A percentile compares a stretch with the other conserved stretches of the same genome.
phyloP scores from a whole-genome alignment of 2,329 filamentous ascomycete species.

The Polychaeton citri region DNA sequence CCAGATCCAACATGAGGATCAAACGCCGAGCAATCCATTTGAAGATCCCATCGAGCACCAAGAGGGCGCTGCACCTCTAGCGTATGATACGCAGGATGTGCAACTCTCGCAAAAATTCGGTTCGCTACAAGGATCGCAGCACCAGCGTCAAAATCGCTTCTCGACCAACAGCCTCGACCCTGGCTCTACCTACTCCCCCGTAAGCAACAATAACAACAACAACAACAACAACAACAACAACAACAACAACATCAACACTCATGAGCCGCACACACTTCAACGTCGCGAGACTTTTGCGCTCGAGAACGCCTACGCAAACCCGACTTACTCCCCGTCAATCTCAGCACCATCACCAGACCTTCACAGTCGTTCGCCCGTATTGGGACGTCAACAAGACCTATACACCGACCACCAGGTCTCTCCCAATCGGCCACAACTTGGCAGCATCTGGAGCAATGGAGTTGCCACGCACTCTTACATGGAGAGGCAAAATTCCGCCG shows the following conservation, averaged over 20 bases:
- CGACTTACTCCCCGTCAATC: constrained; percentile 2
- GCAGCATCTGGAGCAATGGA: constrained; percentile 8
- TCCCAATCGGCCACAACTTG: constrained; percentile 7
- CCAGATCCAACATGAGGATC: not conserved
- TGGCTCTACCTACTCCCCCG: too few relatives aligned
- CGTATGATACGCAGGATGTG: constrained; percentile 4
- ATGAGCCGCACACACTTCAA: constrained; percentile 6
- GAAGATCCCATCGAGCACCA: constrained; percentile 26
- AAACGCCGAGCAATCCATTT: constrained; percentile 26
- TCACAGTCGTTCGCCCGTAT: constrained; percentile 2
- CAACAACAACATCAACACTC: constrained; percentile 12
- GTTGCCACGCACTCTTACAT: constrained; percentile 30
- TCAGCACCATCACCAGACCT: not conserved
- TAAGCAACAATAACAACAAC: constrained; percentile 4
- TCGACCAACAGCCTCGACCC: constrained; percentile 2
- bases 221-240: constrained; percentile 6
- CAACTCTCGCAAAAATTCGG: too few relatives aligned
- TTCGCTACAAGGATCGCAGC: too few relatives aligned
- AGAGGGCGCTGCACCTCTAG: constrained; percentile 14
- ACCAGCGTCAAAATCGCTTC: constrained; percentile 6
- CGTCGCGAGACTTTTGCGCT: constrained; percentile 12
- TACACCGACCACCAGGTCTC: too few relatives aligned
- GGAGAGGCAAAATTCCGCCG: constrained; percentile 29
- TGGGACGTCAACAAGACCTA: not conserved
- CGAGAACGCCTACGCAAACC: constrained; percentile 12